Evolutionary conservation across 192 early-diverging fungal genomes (phyloP).

Genomic region (Backusella parvicylindrica): DNA sequence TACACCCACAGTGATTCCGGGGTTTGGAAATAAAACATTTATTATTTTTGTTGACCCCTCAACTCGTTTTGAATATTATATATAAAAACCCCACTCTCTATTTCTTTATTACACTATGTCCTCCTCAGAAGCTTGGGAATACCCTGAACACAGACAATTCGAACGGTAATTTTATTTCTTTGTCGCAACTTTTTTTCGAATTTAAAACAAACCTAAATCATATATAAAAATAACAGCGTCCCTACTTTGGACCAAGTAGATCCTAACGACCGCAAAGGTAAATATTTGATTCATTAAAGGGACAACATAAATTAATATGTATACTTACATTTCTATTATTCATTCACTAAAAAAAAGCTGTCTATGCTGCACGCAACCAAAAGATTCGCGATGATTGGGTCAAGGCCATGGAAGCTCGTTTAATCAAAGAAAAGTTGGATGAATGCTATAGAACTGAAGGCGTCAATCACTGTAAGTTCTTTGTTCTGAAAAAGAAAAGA

Average conservation of each 20-base stretch:
- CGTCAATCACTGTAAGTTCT: conserved; percentile 74
- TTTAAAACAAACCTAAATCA: not conserved
- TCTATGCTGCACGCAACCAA: conserved; percentile 70
- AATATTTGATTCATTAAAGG: not conserved
- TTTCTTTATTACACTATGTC: conserved; percentile 7
- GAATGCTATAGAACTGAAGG: conserved; percentile 93
- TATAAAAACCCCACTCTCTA: conserved; percentile 4
- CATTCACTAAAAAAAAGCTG: conserved; percentile 28
- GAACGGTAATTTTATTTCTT: conserved; percentile 23
- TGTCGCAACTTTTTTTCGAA: not conserved
- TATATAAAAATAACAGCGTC: conserved; percentile 16
- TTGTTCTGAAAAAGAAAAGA: not conserved
- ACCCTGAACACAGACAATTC: conserved; percentile 37
- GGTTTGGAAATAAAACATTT: conserved; percentile 7
- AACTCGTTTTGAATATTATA: not conserved
- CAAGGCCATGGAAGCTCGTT: conserved; percentile 82
- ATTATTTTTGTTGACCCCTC: conserved; percentile 6
- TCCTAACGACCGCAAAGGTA: conserved; percentile 40
- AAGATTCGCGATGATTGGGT: conserved; percentile 88
- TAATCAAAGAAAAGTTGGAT: conserved; percentile 79
- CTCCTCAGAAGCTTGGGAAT: conserved; percentile 35
- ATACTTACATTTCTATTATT: not conserved
- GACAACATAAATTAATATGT: too few relatives aligned
- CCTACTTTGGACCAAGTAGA: conserved; percentile 37
- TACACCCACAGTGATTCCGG: not conserved